phyloP scores from a whole-genome alignment of 2,329 filamentous ascomycete genomes.

The Macrophomina phaseolina region DNA sequence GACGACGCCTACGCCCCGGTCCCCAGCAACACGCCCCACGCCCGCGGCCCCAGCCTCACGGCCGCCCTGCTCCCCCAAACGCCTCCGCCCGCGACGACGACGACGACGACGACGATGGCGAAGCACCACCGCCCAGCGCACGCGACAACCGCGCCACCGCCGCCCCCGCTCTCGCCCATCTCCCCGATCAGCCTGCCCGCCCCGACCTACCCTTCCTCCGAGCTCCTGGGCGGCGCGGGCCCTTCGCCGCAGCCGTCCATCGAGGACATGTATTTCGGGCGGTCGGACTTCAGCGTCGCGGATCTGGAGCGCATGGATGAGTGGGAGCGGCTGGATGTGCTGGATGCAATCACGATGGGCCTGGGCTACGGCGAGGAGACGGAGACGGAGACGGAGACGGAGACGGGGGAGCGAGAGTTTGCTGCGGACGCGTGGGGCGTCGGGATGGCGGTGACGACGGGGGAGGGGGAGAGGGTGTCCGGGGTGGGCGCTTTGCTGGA shows the following conservation, averaged over 20 bases:
- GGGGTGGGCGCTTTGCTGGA: not conserved
- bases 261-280: constrained; percentile 17
- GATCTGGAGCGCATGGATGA: constrained; percentile 36
- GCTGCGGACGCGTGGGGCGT: constrained; percentile 32
- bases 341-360: not conserved
- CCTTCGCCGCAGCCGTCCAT: constrained; percentile 1
- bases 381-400: constrained; percentile 25
- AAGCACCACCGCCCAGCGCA: too few species aligned
- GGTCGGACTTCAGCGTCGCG: constrained; percentile 5
- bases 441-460: constrained; percentile 18
- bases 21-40: not conserved
- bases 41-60: not conserved
- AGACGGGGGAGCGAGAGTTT: constrained; percentile 19
- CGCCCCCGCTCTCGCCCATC: constrained; percentile 7
- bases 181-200: not conserved
- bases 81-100: too few species aligned
- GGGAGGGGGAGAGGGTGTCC: constrained; percentile 5
- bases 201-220: too few species aligned
- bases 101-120: too few species aligned
- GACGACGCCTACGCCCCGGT: too few species aligned
- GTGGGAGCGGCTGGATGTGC: constrained; percentile 38
- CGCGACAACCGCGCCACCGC: not conserved
- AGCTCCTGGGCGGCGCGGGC: constrained; percentile 23
- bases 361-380: not conserved
- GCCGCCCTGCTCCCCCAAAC: not conserved